phyloP scores from a whole-genome alignment of 257 asterid genomes.

The Capsicum pubescens region DNA sequence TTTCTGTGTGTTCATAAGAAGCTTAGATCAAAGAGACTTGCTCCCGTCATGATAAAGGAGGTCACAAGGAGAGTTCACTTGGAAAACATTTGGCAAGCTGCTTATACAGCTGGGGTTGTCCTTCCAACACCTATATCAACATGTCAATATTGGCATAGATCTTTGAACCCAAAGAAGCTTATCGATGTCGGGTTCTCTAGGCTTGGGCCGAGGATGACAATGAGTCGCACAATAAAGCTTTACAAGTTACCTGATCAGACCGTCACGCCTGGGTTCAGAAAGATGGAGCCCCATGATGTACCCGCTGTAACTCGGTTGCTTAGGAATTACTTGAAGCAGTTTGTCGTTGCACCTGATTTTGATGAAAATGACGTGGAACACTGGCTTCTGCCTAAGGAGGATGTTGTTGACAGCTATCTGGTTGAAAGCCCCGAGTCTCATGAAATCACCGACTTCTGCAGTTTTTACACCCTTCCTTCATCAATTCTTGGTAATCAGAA shows the following conservation, averaged over 20 bases:
- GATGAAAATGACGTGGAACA: conserved; percentile 42
- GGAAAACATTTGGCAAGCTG: conserved; percentile 49
- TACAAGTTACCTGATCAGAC: conserved; percentile 45
- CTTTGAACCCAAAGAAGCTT: conserved; percentile 46
- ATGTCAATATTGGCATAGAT: conserved; percentile 46
- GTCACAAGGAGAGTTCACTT: conserved; percentile 46
- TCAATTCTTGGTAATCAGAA: conserved; percentile 41
- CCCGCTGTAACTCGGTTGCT: conserved; percentile 45
- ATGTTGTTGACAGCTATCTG: conserved; percentile 44
- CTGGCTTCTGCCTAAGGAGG: conserved; percentile 45
- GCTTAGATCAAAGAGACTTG: conserved; percentile 41
- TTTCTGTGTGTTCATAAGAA: conserved; percentile 47
- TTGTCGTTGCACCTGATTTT: conserved; percentile 42
- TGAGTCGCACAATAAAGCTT: conserved; percentile 46
- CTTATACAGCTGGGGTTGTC: conserved; percentile 44
- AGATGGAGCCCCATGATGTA: conserved; percentile 44
- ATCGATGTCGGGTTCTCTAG: conserved; percentile 45
- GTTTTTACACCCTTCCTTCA: conserved; percentile 43
- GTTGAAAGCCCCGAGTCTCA: conserved; percentile 42
- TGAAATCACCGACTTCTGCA: conserved; percentile 42
- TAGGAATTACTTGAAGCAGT: conserved; percentile 41
- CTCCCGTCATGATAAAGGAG: conserved; percentile 46
- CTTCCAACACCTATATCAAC: conserved; percentile 45
- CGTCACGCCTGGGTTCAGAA: conserved; percentile 41
- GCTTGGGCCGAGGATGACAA: conserved; percentile 46